Evolutionary conservation across 768 basidiomycete genomes (phyloP), one percentile per base, ranked within the genome.

Genomic region (Rhodotorula toruloides): DNA sequence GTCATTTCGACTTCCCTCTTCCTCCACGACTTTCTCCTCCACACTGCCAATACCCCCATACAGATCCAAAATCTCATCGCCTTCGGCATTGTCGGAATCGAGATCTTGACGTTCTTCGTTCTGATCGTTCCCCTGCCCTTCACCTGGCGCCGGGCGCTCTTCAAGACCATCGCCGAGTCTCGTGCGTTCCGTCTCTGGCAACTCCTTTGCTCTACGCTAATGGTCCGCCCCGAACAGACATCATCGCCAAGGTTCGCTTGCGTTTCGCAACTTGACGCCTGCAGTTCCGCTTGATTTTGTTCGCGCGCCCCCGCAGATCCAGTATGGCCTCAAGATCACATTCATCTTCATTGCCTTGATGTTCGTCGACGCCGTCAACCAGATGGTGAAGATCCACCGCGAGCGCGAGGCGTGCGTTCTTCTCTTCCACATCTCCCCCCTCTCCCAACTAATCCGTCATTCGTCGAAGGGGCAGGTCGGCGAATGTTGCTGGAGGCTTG

Each of bases 311-410:
- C 4, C 61, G 12, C 68, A 70, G 54, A 25, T 69, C 16, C 71
- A 70, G 39, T 75, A 70, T 43, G 69, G 62, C 22, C 71, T 75
- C 58, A 75, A 75, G 71, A 72, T 75, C 39, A 67, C 64, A 25
- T 75, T 64, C 58, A 79, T 89, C 68, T 92, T 93, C 74, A 85
- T 96, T 3, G 89, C 80, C 2, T 83, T 97, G 6, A 82, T 98
- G 50, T 97, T 96, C 76, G 81, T 86, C 21, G 94, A 98, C 73
- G 91, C 94, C 36, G 80, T 96, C 40, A 92, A 96, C 78, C 85
- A 93, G 67, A 92, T 97, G 89, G 85, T 87, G 80, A 85, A 72
- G 61, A 63, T 78, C 46, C 77, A 79, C 60, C 59, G 54, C 52
- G 68, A 66, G 55, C 49, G 68, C 43, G 42, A 67, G 46, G 36